Conservation (phyloP, 495 filamentous ascomycete genomes). For the Xanthoparmelia taractica region DNA sequence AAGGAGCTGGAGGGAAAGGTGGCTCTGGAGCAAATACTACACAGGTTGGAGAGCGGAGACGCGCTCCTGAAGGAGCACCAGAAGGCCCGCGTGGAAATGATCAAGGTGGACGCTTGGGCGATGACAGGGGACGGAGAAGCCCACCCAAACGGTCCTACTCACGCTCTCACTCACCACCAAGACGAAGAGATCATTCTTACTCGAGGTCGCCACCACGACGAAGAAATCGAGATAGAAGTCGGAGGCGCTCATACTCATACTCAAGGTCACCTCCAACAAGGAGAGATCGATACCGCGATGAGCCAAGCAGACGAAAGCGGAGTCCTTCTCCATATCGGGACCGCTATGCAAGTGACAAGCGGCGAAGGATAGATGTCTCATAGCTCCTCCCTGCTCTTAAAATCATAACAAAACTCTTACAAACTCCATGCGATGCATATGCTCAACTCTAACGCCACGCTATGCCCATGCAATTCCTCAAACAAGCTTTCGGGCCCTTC, state of each 20-base stretch:
- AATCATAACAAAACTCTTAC: neutral
- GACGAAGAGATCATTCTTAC: conserved; percentile 27
- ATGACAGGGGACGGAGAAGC: conserved; percentile 23
- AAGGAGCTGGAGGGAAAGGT: conserved; percentile 34
- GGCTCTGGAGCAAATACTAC: conserved; percentile 47
- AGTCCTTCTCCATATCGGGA: conserved; percentile 56
- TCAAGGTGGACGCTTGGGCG: conserved; percentile 17
- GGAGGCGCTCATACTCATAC: conserved; percentile 18
- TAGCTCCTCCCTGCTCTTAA: neutral
- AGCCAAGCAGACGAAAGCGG: conserved; percentile 50
- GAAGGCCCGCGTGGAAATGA: conserved; percentile 21
- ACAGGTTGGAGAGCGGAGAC: conserved; percentile 35
- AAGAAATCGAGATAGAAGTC: conserved; percentile 25
- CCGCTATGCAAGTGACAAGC: conserved; percentile 54
- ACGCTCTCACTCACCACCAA: conserved; percentile 30
- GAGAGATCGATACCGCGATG: conserved; percentile 44
- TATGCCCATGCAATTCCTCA: conserved; percentile 6
- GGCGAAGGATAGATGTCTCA: conserved; percentile 48
- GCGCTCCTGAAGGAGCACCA: conserved; percentile 23
- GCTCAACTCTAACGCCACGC: conserved; percentile 12
- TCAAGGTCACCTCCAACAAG: conserved; percentile 33
- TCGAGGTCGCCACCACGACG: conserved; percentile 30
- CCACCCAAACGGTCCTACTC: conserved; percentile 19
- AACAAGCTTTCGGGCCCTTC: neutral
- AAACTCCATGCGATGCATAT: conserved; percentile 12